Conservation (phyloP, 1,284 basidiomycete genomes). For the Termitomyces sp. region DNA sequence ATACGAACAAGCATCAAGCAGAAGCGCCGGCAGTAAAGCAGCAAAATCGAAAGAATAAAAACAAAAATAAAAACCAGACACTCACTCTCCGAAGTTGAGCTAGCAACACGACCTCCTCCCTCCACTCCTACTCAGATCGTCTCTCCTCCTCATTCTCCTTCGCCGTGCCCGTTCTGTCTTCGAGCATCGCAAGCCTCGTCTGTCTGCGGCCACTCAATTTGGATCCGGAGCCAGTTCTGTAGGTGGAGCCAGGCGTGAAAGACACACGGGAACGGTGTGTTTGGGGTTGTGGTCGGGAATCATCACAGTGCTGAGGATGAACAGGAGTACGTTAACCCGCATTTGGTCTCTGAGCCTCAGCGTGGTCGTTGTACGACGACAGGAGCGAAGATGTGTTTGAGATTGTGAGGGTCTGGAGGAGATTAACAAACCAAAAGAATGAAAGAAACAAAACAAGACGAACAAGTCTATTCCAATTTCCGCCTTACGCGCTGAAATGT, state of each 20-base stretch:
- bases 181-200: not conserved
- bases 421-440: conserved; percentile 13
- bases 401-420: conserved; percentile 4
- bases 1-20: no score
- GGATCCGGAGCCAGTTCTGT: not conserved
- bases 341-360: conserved; percentile 75
- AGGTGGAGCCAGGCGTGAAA: not conserved
- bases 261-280: conserved; percentile 7
- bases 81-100: conserved; percentile 54
- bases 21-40: no score
- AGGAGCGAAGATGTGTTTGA: no score
- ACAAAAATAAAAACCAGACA: not conserved
- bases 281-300: not conserved
- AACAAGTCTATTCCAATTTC: conserved; percentile 52
- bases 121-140: conserved; percentile 30
- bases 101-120: conserved; percentile 53
- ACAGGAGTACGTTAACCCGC: conserved; percentile 41
- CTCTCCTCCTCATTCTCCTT: conserved; percentile 7
- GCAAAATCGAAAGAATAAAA: not conserved
- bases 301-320: conserved; percentile 11
- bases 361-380: conserved; percentile 27
- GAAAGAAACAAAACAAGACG: conserved; percentile 20
- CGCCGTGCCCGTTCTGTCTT: not conserved
- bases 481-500: conserved; percentile 60
- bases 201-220: conserved; percentile 6